A percentile compares a stretch with the other conserved stretches of the same genome.
These are phyloP conservation scores for Boletus subcaerulescens DNA, from an alignment of 768 basidiomycete species.

Conservation along the genomic window DNA sequence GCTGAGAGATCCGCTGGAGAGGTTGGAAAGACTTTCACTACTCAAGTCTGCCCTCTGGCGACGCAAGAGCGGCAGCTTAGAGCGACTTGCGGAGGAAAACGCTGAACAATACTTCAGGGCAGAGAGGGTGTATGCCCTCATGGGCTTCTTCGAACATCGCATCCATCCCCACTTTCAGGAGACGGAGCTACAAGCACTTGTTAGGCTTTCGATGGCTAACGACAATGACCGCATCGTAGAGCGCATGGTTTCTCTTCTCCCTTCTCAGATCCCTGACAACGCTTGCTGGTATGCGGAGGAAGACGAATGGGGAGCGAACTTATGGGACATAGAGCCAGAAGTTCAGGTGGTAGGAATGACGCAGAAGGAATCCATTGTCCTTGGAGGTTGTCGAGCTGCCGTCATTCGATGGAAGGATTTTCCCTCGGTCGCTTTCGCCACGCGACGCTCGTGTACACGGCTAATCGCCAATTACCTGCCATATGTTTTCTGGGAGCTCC, in stretches of 20 bases:
- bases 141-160: slow-evolving; percentile 27
- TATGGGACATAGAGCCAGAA: slow-evolving; percentile 23
- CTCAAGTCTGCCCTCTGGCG: slow-evolving; percentile 26
- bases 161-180: slow-evolving; percentile 17
- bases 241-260: slow-evolving; percentile 22
- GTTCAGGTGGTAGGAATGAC: slow-evolving; percentile 23
- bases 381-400: slow-evolving; percentile 24
- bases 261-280: background rate
- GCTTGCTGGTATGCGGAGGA: slow-evolving; percentile 20
- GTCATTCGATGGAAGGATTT: slow-evolving; percentile 26
- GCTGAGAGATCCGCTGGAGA: slow-evolving; percentile 20
- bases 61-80: slow-evolving; percentile 4
- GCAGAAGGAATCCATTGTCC: slow-evolving; percentile 9
- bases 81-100: background rate
- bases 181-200: slow-evolving; percentile 21
- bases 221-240: slow-evolving; percentile 21
- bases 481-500: background rate
- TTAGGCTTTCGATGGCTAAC: slow-evolving; percentile 24
- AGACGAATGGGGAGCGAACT: slow-evolving; percentile 13
- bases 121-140: slow-evolving; percentile 26
- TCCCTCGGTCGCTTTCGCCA: slow-evolving; percentile 15
- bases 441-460: slow-evolving; percentile 13
- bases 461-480: slow-evolving; percentile 5
- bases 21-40: slow-evolving; percentile 19
- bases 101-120: slow-evolving; percentile 1